Evolutionary conservation across 1,139 yeast genomes (phyloP), one percentile per base, ranked within the genome.

Genomic region (Meyerozyma smithsonii): DNA sequence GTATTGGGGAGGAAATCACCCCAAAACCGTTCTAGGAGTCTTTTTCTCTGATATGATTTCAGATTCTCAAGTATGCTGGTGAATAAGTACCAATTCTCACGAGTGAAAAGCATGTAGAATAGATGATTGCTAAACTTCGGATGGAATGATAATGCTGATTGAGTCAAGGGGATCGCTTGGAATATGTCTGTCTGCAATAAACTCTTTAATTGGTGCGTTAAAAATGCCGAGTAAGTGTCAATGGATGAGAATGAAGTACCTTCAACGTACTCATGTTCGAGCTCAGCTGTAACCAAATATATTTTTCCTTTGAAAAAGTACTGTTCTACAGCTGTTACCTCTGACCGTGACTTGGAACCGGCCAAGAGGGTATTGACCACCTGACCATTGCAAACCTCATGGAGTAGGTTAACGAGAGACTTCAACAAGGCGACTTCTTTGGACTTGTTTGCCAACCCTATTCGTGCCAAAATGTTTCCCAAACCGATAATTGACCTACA

Each of bases 251-350:
- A 26, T 35, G 42, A 25, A 21, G 38, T 28, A n/a, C 8, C 12
- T 10, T 30, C 35, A 36, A 62, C 58, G 3, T 47, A 39, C 6
- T 38, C 34, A 23, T 43, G 50, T 4, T 45, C 38, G 11, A 48
- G 28, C 4, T 49, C 47, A 5, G 51, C 28, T 4, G 42, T 33
- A 28, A 33, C 35, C 36, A 28, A 1, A 23, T 20, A 39, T 8
- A 32, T 17, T 37, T 50, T 56, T 0, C 76, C 75, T 39, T 56
- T 64, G 46, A 63, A 69, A 5, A 71, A 14, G 7, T 69, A 47
- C 40, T 64, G 66, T 39, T 69, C 72, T 10, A 68, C 45, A 41
- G 69, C 75, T 38, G 55, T 61, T 6, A 48, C 35, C 36, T 61
- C 60, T 5, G 53, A 17, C 3, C 41, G 40, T 2, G 38, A 40